Evolutionary conservation across 2,329 filamentous ascomycete genomes (phyloP).

Genomic region (Ascochyta pisi): DNA sequence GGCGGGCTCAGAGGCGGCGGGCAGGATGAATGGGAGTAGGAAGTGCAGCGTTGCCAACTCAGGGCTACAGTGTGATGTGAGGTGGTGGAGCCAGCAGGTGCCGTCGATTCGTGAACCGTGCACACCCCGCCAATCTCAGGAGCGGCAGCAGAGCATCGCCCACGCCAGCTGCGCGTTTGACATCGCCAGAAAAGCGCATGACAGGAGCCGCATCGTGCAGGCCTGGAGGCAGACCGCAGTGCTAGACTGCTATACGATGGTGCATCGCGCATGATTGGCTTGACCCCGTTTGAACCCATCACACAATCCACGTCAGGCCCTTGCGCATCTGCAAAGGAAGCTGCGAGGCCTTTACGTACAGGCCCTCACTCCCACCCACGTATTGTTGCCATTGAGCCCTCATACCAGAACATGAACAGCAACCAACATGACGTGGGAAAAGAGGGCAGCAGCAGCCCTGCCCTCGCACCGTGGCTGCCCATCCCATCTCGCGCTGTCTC

Average conservation of each 20-base stretch:
- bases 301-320: constrained; percentile 8
- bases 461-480: constrained; percentile 53
- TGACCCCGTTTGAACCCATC: not conserved
- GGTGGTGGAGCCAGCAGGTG: constrained; percentile 21
- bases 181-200: not conserved
- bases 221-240: not conserved
- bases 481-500: constrained; percentile 63
- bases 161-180: not conserved
- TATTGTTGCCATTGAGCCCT: not conserved
- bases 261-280: not conserved
- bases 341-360: constrained; percentile 1
- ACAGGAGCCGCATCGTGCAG: not conserved
- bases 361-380: not conserved
- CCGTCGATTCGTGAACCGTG: constrained; percentile 10
- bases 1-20: constrained; percentile 13
- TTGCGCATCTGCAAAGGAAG: constrained; percentile 12
- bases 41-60: constrained; percentile 31
- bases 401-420: constrained; percentile 20
- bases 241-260: not conserved
- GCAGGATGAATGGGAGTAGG: constrained; percentile 27
- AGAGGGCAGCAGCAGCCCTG: constrained; percentile 5
- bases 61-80: constrained; percentile 34
- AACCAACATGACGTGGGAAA: constrained; percentile 12
- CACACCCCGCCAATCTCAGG: constrained; percentile 19
- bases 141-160: constrained; percentile 13